Conservation (phyloP, 2,329 filamentous ascomycete genomes). For the Claviceps lovelessii region DNA sequence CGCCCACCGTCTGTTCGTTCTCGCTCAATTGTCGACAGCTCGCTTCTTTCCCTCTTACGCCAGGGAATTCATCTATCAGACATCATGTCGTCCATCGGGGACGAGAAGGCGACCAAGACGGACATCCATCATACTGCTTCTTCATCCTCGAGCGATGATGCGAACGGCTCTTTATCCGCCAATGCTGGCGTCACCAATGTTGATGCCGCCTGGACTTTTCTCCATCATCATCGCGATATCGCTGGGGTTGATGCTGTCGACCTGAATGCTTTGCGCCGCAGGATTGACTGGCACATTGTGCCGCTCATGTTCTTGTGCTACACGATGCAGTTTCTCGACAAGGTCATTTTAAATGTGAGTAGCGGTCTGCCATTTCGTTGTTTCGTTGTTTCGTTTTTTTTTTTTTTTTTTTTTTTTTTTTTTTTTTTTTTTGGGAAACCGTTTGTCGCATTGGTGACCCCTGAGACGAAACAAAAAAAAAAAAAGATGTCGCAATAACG, state of each 20-base stretch:
- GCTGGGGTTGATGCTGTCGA: conserved; percentile 22
- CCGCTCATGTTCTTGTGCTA: conserved; percentile 49
- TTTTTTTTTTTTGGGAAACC: neutral
- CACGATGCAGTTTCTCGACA: conserved; percentile 50
- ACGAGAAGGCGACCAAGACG: conserved; percentile 12
- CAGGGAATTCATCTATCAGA: neutral
- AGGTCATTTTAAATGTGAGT: conserved; percentile 46
- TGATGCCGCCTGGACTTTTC: conserved; percentile 32
- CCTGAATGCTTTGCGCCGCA: conserved; percentile 33
- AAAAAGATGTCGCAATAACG: too few relatives aligned
- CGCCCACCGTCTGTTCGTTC: neutral
- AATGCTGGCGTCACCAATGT: conserved; percentile 14
- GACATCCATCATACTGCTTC: conserved; percentile 9
- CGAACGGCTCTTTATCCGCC: neutral
- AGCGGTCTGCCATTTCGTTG: too few relatives aligned
- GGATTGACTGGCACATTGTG: conserved; percentile 44
- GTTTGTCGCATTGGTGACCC: too few relatives aligned
- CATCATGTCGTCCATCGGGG: conserved; percentile 13
- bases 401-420: neutral
- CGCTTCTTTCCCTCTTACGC: neutral
- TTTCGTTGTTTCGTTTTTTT: too few relatives aligned
- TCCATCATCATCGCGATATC: conserved; percentile 26
- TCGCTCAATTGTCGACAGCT: neutral
- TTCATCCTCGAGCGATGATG: conserved; percentile 9
- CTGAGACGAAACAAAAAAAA: too few relatives aligned